Evolutionary conservation across 352 stramenopile species (phyloP), one percentile per base, ranked within the genome.

Genomic region (Pythium coloratum): DNA sequence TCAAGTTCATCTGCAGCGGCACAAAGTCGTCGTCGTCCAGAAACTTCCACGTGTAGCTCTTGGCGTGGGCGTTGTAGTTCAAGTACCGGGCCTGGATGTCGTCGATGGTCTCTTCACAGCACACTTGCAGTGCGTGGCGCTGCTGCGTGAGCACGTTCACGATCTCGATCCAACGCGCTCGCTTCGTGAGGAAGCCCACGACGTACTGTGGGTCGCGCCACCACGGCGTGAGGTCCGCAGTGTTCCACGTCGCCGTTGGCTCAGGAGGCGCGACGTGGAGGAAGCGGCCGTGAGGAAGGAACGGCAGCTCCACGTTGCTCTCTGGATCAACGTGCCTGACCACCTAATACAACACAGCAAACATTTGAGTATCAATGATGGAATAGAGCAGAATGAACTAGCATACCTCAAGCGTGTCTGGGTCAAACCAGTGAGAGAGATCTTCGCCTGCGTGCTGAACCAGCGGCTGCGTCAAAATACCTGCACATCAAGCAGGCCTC

Each of bases 11-110:
- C 26, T 96, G 70, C 18, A 97, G 75, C 36, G 86, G 86, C 36
- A 96, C 75, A 69, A 98, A 98, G n/a, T 91, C 84, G 66, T 86
- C 81, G 46, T 92, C 82, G 49, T 92, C 76, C 33, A 95, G 64
- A 57, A 76, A 76, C 69, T 98, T 98, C 93, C 93, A 98, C 55
- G 91, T 97, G 76, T 98, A 98, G 77, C 90, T 98, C 14, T 40
- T 77, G 16, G 92, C 92, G 62, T 98, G 93, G 9, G 88, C 80
- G 68, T 98, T 98, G 59, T 86, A 85, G 33, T 74, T 59, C 18
- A 94, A 67, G 73, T 97, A 98, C 34, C 93, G 87, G 26, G 72
- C 80, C 60, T 94, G 90, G 55, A 98, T 97, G 36, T 97, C 91
- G 3, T 82, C 71, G 26, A 97, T 80, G 10, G 91, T 95, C 59